Evolutionary conservation across 2,329 filamentous ascomycete species (phyloP).

Genomic region (Colletotrichum nymphaeae): DNA sequence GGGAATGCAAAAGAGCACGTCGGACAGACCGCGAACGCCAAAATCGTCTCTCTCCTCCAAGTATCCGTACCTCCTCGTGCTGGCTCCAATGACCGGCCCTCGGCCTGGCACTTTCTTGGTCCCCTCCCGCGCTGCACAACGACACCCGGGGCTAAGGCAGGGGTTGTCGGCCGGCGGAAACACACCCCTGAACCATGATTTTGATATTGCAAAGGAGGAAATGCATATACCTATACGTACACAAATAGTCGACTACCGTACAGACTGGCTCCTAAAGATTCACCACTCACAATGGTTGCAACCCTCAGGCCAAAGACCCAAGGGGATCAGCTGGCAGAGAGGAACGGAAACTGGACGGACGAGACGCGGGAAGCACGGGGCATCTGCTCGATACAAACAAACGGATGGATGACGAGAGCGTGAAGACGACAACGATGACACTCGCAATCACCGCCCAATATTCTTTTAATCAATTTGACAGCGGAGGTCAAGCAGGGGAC

Average conservation of each 20-base stretch:
- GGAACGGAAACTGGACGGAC: not conserved
- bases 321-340: not conserved
- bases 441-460: not conserved
- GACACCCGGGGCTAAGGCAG: slow-evolving; percentile 33
- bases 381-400: not conserved
- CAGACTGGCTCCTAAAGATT: not conserved
- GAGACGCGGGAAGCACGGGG: not conserved
- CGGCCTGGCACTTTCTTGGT: slow-evolving; percentile 23
- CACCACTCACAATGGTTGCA: not conserved
- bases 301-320: not conserved
- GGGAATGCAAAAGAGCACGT: slow-evolving; percentile 24
- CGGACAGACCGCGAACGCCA: slow-evolving; percentile 24
- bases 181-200: slow-evolving; percentile 22
- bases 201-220: not conserved
- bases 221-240: not conserved
- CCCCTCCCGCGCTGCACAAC: slow-evolving; percentile 13
- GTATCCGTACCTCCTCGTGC: not conserved
- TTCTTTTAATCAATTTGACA: slow-evolving; percentile 24
- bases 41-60: not conserved
- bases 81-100: slow-evolving; percentile 6
- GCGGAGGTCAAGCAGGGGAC: slow-evolving; percentile 17
- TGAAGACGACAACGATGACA: not conserved
- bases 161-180: slow-evolving; percentile 21
- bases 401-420: not conserved
- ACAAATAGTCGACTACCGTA: not conserved